These are phyloP conservation scores for Yarrowia sp. DNA, from an alignment of 805 yeast genomes.

Conservation along the genomic window DNA sequence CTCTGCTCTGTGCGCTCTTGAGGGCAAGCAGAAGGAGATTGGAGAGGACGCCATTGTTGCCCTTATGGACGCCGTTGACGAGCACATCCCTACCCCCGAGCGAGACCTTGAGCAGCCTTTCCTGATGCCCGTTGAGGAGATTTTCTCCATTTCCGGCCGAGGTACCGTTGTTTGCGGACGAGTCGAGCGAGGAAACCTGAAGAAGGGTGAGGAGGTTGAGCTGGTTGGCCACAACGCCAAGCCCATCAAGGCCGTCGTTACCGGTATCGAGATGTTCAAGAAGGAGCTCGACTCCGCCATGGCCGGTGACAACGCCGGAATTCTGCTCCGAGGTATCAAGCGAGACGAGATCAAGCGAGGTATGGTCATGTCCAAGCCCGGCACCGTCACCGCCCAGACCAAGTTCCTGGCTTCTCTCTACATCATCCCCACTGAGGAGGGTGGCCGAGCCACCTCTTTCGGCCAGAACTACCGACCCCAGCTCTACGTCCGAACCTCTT, in stretches of 20 bases:
- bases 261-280: conserved; percentile 99
- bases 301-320: conserved; percentile 99
- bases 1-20: conserved; percentile 96
- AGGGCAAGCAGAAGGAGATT: conserved; percentile 85
- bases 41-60: conserved; percentile 85
- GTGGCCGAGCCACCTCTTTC: conserved; percentile 99
- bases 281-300: conserved; percentile 96
- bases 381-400: conserved; percentile 88
- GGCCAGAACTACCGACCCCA: conserved; percentile 98
- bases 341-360: conserved; percentile 97
- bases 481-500: conserved; percentile 94
- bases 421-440: conserved; percentile 94
- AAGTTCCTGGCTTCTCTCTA: conserved; percentile 93
- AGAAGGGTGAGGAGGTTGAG: conserved; percentile 98
- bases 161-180: conserved; percentile 99
- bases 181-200: conserved; percentile 96
- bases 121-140: conserved; percentile 96
- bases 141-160: conserved; percentile 98
- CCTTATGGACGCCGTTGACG: conserved; percentile 91
- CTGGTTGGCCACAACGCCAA: conserved; percentile 89
- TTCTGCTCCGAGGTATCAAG: conserved; percentile 95
- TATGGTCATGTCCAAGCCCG: conserved; percentile 95
- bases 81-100: conserved; percentile 91
- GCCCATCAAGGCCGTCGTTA: conserved; percentile 91
- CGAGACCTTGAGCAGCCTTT: conserved; percentile 97